Base-by-base conservation (phyloP, 495 filamentous ascomycete species). In the Penicillium crystallinum region DNA sequence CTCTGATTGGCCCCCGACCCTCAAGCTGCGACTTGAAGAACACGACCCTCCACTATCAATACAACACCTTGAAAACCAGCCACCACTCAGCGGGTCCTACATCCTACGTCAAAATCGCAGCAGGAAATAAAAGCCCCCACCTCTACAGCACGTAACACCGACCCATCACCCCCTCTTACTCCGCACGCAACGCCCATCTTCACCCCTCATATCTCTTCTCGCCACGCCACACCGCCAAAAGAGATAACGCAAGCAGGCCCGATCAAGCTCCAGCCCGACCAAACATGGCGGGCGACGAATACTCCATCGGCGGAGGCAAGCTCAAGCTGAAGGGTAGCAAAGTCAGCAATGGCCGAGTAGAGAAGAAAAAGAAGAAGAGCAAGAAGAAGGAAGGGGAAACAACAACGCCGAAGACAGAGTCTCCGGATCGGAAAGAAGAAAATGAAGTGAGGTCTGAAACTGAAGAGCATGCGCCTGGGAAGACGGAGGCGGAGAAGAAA, bases 401-500 rank as follows among this genome's bases (percentile, higher is more conserved):
- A 4, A 15, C 18, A 27, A 12, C 34, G 12, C 3, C 30, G 21
- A 50, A 34, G 4, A 22, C 37, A 2, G 39, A 43, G 19, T 17
- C 22, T 22, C 35, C 36, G 30, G 40, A 31, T 10, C n/a, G 34
- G 54, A 48, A 29, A 4, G 46, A 41, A 12, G 37, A 46, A 10
- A 53, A 46, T 15, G 29, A 36, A 5, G 62, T 57, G 3, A 36
- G 17, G 33, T 39, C 41, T 53, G 8, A 33, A 8, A 37, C 54
- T 8, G 46, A 15, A n/a, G 55, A 44, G 35, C 31, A 44, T 39
- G 38, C 27, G 15, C 18, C 59, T 30, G 66, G 59, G 45, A 98
- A 96, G 77, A 97, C 93, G 0, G 91, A 95, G 60, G 82, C 90
- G 22, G 91, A 98, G 73, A 73, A 77, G 58, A 77, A 83, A 33